Evolutionary conservation across 2,329 filamentous ascomycete genomes (phyloP).

Genomic region (Hymenoscyphus linearis): DNA sequence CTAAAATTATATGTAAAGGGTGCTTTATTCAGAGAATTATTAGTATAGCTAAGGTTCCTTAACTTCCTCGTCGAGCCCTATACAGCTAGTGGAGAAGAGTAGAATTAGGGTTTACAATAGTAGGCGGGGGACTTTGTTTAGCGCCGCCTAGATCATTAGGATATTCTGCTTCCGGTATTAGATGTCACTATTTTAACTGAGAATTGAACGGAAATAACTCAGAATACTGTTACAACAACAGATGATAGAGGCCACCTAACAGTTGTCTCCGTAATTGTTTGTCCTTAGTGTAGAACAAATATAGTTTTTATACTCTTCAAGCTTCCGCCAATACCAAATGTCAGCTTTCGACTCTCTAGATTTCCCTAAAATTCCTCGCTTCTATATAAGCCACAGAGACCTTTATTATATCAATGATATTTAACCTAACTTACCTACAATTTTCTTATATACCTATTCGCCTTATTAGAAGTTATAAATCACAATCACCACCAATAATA

Average conservation of each 20-base stretch:
- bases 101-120: no score
- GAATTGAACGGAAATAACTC: background rate
- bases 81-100: no score
- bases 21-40: no score
- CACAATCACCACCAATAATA: background rate
- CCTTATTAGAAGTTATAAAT: constrained; percentile 2
- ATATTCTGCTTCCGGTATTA: no score
- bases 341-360: constrained; percentile 1
- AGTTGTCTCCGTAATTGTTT: background rate
- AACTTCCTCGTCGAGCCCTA: no score
- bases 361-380: constrained; percentile 2
- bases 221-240: constrained; percentile 4
- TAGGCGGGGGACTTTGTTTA: background rate
- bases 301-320: background rate
- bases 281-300: background rate
- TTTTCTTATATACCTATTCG: constrained; percentile 3
- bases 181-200: background rate
- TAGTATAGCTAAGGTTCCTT: no score
- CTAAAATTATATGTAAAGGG: no score
- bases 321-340: constrained; percentile 4
- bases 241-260: background rate
- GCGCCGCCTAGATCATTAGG: background rate
- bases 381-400: background rate
- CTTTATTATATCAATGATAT: background rate
- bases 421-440: background rate